Conservation (phyloP, 208 protist species). For the Leptomonas pyrrhocoris region DNA sequence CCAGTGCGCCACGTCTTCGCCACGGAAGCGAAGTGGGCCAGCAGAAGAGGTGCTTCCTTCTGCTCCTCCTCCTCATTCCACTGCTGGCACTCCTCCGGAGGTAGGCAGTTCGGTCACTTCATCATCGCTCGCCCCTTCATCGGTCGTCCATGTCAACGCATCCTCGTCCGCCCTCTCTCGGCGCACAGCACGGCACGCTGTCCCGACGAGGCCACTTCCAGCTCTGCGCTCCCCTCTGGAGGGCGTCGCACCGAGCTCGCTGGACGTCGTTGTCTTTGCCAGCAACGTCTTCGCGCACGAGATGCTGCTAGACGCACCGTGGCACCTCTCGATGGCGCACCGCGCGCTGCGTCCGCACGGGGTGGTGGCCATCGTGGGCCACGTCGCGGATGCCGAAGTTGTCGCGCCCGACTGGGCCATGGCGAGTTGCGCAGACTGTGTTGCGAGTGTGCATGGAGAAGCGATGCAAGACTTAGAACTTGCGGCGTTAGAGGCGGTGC, state of each 20-base stretch:
- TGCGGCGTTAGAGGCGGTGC: not conserved
- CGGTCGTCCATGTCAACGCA: not conserved
- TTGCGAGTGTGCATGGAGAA: slow-evolving; percentile 11
- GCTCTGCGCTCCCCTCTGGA: slow-evolving; percentile 45
- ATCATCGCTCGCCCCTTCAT: not conserved
- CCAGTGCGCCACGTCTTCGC: not conserved
- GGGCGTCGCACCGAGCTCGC: slow-evolving; percentile 37
- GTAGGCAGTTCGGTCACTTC: not conserved
- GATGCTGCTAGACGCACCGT: slow-evolving; percentile 79
- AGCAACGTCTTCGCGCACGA: slow-evolving; percentile 77
- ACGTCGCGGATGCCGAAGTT: slow-evolving; percentile 33
- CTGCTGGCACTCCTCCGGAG: not conserved
- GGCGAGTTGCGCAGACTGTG: slow-evolving; percentile 49
- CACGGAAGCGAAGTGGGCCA: not conserved
- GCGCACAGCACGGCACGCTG: not conserved
- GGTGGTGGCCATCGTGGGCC: slow-evolving; percentile 73
- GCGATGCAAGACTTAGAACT: slow-evolving; percentile 1
- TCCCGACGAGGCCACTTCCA: slow-evolving; percentile 11
- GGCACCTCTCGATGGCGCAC: slow-evolving; percentile 79
- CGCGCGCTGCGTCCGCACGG: slow-evolving; percentile 70
- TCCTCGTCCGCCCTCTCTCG: not conserved
- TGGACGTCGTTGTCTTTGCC: slow-evolving; percentile 79
- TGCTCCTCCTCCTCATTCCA: not conserved
- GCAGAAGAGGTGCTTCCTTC: not conserved
- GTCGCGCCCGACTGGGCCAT: slow-evolving; percentile 53